Percentiles rank a stretch among this genome's conserved stretches.
Conservation (phyloP, 371 early-diverging fungal genomes). For the Rhizopus arrhizus region DNA sequence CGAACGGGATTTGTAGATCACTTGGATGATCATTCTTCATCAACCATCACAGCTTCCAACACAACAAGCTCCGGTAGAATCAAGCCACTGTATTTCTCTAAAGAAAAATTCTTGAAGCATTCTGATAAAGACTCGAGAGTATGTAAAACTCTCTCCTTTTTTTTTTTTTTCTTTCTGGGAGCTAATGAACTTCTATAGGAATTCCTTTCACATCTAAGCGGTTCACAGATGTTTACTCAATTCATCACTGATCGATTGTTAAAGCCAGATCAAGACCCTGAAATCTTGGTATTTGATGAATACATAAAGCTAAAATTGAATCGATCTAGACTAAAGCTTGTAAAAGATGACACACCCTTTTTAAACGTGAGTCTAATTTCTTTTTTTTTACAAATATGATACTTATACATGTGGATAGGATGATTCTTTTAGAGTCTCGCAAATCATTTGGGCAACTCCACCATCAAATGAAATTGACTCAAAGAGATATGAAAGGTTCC, state of each 20-base stretch:
- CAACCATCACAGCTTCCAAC: constrained; percentile 17
- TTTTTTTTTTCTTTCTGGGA: constrained; percentile 1
- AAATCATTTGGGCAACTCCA: constrained; percentile 50
- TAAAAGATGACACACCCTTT: constrained; percentile 81
- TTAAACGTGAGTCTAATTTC: constrained; percentile 54
- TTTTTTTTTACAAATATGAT: neutral
- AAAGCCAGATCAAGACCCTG: constrained; percentile 67
- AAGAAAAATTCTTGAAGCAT: constrained; percentile 64
- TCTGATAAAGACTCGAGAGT: constrained; percentile 73
- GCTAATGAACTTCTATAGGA: constrained; percentile 28
- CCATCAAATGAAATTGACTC: constrained; percentile 24
- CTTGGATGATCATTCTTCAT: constrained; percentile 21
- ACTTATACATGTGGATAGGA: constrained; percentile 24
- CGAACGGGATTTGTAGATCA: constrained; percentile 56
- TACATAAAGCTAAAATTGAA: constrained; percentile 81
- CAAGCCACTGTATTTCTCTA: constrained; percentile 45
- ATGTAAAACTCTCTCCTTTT: neutral
- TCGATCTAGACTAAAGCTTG: constrained; percentile 71
- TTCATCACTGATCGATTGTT: constrained; percentile 76
- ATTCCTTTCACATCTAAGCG: constrained; percentile 65
- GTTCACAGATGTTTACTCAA: constrained; percentile 82
- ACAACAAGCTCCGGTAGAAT: constrained; percentile 25
- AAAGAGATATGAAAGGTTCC: constrained; percentile 39
- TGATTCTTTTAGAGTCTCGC: constrained; percentile 46
- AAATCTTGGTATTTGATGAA: constrained; percentile 80